A percentile compares a stretch with the other conserved stretches of the same genome.
These are phyloP conservation scores for Populus hybrid DNA, from an alignment of 441 rosid species.

Conservation along the genomic window DNA sequence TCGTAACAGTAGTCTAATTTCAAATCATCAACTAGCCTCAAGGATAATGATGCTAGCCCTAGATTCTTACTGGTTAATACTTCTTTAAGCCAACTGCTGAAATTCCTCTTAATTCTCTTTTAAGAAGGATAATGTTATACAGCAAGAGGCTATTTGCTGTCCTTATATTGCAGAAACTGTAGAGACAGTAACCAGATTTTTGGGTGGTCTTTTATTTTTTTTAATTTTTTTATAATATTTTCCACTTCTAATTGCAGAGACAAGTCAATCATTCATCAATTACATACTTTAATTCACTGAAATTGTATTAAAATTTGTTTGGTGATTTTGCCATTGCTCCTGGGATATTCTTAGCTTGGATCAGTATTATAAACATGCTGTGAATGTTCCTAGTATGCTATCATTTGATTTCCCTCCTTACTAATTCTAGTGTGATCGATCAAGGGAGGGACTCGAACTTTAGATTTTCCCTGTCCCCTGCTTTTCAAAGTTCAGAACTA, in stretches of 20 bases:
- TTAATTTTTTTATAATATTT: too few relatives aligned
- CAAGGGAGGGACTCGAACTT: background rate
- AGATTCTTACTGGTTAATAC: background rate
- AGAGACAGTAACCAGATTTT: background rate
- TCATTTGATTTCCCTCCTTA: background rate
- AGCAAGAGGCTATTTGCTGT: background rate
- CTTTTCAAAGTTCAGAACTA: too few relatives aligned
- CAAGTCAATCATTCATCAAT: background rate
- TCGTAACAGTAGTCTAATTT: conserved; percentile 25
- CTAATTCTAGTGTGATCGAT: background rate
- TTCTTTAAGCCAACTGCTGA: background rate
- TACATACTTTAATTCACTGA: background rate
- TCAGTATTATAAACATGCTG: background rate
- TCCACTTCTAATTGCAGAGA: background rate
- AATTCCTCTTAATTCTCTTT: background rate
- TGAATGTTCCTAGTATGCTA: background rate
- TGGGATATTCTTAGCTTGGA: background rate
- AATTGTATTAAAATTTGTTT: background rate
- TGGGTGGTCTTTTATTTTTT: background rate
- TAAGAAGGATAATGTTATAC: background rate
- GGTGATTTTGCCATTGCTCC: background rate
- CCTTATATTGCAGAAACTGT: background rate
- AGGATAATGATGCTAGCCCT: background rate
- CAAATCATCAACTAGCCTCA: background rate
- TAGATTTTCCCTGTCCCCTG: too few relatives aligned